Evolutionary conservation across 2,329 filamentous ascomycete species (phyloP).

Genomic region (Diaporthe longicolla): DNA sequence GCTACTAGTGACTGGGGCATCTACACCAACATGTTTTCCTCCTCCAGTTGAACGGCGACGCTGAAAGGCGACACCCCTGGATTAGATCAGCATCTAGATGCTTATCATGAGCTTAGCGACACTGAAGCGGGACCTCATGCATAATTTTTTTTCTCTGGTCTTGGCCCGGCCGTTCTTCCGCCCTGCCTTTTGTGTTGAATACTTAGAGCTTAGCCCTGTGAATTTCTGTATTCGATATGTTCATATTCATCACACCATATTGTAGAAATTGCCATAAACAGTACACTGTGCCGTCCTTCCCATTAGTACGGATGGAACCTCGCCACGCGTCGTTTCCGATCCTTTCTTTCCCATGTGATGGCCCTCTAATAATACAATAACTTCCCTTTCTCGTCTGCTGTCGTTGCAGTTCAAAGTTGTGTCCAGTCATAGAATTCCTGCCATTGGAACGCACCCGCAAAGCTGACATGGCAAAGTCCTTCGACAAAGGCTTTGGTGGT

Average conservation of each 20-base stretch:
- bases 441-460: not conserved
- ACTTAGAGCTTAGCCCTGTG: not conserved
- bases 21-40: slow-evolving; percentile 1
- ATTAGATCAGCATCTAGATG: not conserved
- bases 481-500: slow-evolving; percentile 4
- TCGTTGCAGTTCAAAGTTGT: not conserved
- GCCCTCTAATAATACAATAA: not conserved
- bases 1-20: slow-evolving; percentile 1
- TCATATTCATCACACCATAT: not conserved
- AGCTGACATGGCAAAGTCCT: not conserved
- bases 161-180: not conserved
- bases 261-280: not conserved
- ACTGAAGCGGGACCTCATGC: not conserved
- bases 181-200: not conserved
- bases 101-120: not conserved
- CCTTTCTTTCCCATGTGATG: not conserved
- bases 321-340: not conserved
- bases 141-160: not conserved
- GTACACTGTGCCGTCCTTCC: not conserved
- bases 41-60: not conserved
- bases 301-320: not conserved
- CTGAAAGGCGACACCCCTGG: not conserved
- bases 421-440: not conserved
- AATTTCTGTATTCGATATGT: not conserved
- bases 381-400: not conserved